These are phyloP conservation scores for Aureobasidium melanogenum DNA, from an alignment of 2,329 filamentous ascomycete genomes.

Conservation along the genomic window DNA sequence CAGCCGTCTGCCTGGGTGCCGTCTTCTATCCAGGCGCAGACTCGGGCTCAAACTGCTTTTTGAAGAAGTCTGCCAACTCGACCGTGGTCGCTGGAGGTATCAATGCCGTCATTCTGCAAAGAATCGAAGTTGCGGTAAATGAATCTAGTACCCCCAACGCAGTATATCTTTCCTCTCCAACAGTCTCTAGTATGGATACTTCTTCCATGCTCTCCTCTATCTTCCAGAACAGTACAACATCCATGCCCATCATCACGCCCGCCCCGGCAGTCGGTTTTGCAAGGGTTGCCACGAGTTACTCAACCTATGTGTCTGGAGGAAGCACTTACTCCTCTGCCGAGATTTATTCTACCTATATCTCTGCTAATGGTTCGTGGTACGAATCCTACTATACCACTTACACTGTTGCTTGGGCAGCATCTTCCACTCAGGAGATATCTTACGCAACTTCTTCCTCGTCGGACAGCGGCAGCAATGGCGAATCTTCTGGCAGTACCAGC, in stretches of 20 bases:
- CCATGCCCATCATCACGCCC: slow-evolving; percentile 23
- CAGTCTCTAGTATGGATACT: slow-evolving; percentile 15
- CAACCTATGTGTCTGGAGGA: slow-evolving; percentile 23
- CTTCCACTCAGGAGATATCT: slow-evolving; percentile 20
- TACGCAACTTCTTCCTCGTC: slow-evolving; percentile 17
- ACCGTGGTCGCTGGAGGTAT: slow-evolving; percentile 20
- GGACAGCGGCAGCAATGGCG: slow-evolving; percentile 8
- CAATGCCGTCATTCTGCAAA: slow-evolving; percentile 23
- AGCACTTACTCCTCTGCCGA: slow-evolving; percentile 24
- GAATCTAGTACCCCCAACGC: slow-evolving; percentile 19
- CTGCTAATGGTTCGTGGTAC: slow-evolving; percentile 22
- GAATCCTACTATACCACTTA: slow-evolving; percentile 22
- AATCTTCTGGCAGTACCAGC: slow-evolving; percentile 13
- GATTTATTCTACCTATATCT: slow-evolving; percentile 21
- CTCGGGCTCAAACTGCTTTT: slow-evolving; percentile 23
- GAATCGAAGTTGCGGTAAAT: slow-evolving; percentile 21
- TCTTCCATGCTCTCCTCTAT: slow-evolving; percentile 19
- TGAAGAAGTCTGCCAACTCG: slow-evolving; percentile 22
- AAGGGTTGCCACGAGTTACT: slow-evolving; percentile 17
- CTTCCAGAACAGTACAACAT: slow-evolving; percentile 21
- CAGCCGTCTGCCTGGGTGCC: slow-evolving; percentile 24
- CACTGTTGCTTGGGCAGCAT: slow-evolving; percentile 21
- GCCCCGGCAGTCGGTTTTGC: slow-evolving; percentile 18
- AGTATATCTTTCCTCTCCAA: slow-evolving; percentile 16
- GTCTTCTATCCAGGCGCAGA: slow-evolving; percentile 21